Evolutionary conservation across 2,329 filamentous ascomycete genomes (phyloP), one percentile per base, ranked within the genome.

Genomic region (Diaporthe sp.): DNA sequence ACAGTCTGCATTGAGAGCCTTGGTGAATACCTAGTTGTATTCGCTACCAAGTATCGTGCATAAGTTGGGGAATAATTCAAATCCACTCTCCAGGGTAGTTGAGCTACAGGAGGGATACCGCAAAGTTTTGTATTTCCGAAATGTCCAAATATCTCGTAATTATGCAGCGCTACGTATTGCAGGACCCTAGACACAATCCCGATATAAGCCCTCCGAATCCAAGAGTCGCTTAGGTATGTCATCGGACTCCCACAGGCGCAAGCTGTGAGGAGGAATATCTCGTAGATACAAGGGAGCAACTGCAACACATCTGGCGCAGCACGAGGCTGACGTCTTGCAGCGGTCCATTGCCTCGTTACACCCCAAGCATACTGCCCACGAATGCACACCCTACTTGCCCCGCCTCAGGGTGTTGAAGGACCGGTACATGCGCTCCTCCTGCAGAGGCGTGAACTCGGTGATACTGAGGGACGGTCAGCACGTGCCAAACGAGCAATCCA

Each of bases 351-450:
- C 65, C 34, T 49, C 3, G 31, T 12, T 22, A n/a, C 5, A 68
- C 22, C 22, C 65, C 46, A 51, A 9, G 9, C 22, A 25, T 68
- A n/a, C 13, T 22, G 17, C 5, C 17, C 39, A 2, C 17, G 5
- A 28, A 5, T n/a, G 28, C 17, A 68, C 44, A 25, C 10, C 19
- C 13, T 70, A 70, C 13, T 42, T 55, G 2, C 65, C 65, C 13
- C 49, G 46, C 49, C 49, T 55, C 34, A 42, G 49, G 3, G 49
- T 42, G 8, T 70, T 70, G 65, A 55, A 70, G 49, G 46, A 70
- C 15, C 46, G 49, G 22, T 70, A 55, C 65, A 70, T 70, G 34
- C 49, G 49, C 9, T 70, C 49, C 65, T 70, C 65, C n/a, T 70
- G 65, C 34, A 55, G 5, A 55, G 49, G 34, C 31, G 65, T 55